Conservation (phyloP, 345 rosid genomes). For the Rhizophora apiculata region DNA sequence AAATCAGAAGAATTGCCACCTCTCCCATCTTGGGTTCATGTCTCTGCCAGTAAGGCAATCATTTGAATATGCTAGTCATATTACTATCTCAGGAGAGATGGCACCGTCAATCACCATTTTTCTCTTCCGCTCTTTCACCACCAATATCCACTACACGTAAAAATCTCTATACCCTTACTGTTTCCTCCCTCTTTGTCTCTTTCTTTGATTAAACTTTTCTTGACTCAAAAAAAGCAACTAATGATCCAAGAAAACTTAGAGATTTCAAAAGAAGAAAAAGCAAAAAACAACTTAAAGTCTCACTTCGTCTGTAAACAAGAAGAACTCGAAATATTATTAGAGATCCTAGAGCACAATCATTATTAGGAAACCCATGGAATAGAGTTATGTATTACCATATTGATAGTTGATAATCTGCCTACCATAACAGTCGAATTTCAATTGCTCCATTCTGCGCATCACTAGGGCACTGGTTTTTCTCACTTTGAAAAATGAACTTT, state of each 20-base stretch:
- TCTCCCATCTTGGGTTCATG: not conserved
- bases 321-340: too few species aligned
- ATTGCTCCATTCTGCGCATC: slow-evolving; percentile 61
- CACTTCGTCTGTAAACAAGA: too few species aligned
- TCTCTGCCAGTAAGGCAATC: slow-evolving; percentile 38
- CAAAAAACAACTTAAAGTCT: too few species aligned
- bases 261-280: too few species aligned
- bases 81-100: slow-evolving; percentile 60
- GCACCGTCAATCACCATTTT: slow-evolving; percentile 26
- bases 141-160: too few species aligned
- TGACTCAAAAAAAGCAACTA: too few species aligned
- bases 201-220: too few species aligned
- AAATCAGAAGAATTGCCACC: not conserved
- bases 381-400: slow-evolving; percentile 20
- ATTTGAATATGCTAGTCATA: slow-evolving; percentile 30
- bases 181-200: too few species aligned
- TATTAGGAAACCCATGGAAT: not conserved
- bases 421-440: slow-evolving; percentile 77
- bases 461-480: slow-evolving; percentile 38
- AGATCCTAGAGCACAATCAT: slow-evolving; percentile 40
- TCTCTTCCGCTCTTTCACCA: too few species aligned
- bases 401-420: slow-evolving; percentile 21
- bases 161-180: too few species aligned
- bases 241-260: too few species aligned
- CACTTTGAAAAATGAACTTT: slow-evolving; percentile 37